These are phyloP conservation scores for Arthrobotrys megalospora DNA, from an alignment of 2,329 filamentous ascomycete genomes.

Conservation along the genomic window DNA sequence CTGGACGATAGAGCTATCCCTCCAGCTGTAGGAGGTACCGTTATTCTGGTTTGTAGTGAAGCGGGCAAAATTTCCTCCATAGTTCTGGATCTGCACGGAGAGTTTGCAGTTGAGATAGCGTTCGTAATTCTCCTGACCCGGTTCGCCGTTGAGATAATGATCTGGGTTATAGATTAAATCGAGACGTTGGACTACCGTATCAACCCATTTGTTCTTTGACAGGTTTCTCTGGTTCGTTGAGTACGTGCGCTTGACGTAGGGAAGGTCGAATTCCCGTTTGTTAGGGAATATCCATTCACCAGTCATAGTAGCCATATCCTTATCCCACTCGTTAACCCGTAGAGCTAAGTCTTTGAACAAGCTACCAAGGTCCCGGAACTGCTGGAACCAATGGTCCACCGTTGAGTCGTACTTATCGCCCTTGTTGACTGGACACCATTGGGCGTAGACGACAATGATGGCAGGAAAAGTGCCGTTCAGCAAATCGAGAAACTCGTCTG, in stretches of 20 bases:
- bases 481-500: conserved; percentile 37
- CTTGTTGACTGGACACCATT: conserved; percentile 69
- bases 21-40: conserved; percentile 70
- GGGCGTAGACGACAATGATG: conserved; percentile 70
- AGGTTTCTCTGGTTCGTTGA: conserved; percentile 69
- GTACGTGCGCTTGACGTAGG: conserved; percentile 71
- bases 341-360: conserved; percentile 56
- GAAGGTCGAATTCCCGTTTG: conserved; percentile 70
- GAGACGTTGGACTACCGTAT: conserved; percentile 67
- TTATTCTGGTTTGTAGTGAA: conserved; percentile 68
- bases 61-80: conserved; percentile 69
- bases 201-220: conserved; percentile 67
- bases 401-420: conserved; percentile 66
- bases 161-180: conserved; percentile 67
- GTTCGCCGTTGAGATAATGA: conserved; percentile 63
- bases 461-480: conserved; percentile 66
- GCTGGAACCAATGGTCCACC: conserved; percentile 67
- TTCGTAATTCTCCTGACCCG: neutral
- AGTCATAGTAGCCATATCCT: conserved; percentile 70
- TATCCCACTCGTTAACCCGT: conserved; percentile 65
- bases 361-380: conserved; percentile 64
- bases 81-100: conserved; percentile 69
- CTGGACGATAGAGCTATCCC: conserved; percentile 68
- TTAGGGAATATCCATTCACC: conserved; percentile 70
- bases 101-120: conserved; percentile 7